Conservation (phyloP, 2,329 filamentous ascomycete species). For the Ascocoryne sarcoides region DNA sequence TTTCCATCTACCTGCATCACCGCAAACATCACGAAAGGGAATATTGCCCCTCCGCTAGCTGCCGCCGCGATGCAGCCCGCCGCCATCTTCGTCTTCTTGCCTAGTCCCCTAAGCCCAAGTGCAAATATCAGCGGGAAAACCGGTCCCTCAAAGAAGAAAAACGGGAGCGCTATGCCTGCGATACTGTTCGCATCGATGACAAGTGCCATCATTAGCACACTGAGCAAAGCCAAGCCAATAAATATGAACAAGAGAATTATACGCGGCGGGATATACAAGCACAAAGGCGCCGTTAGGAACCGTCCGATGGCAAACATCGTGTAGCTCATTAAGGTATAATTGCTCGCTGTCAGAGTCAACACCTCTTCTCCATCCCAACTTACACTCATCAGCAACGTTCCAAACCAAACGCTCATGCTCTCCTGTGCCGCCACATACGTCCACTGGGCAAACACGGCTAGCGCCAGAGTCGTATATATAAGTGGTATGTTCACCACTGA, state of each 20-base stretch:
- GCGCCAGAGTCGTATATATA: constrained; percentile 42
- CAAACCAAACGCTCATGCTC: constrained; percentile 52
- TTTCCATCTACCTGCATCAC: constrained; percentile 13
- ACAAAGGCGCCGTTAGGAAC: constrained; percentile 57
- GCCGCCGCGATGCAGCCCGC: constrained; percentile 60
- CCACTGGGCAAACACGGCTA: constrained; percentile 71
- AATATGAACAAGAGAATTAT: constrained; percentile 60
- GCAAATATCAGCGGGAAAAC: constrained; percentile 78
- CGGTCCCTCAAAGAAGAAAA: constrained; percentile 75
- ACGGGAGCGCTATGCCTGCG: constrained; percentile 55
- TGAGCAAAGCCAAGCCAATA: constrained; percentile 49
- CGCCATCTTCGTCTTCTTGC: constrained; percentile 70
- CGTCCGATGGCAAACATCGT: constrained; percentile 65
- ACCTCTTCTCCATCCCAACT: neutral
- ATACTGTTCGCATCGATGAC: constrained; percentile 37
- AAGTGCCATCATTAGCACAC: constrained; percentile 40
- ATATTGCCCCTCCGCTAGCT: constrained; percentile 19
- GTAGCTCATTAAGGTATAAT: constrained; percentile 66
- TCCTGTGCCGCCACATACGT: constrained; percentile 71
- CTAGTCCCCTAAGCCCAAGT: constrained; percentile 70
- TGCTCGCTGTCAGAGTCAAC: constrained; percentile 46
- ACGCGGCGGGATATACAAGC: constrained; percentile 53
- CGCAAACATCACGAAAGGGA: constrained; percentile 24
- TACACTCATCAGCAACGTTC: constrained; percentile 33
- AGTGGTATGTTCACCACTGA: constrained; percentile 32